phyloP scores from a whole-genome alignment of 345 rosid species.

The Physaria fendleri region DNA sequence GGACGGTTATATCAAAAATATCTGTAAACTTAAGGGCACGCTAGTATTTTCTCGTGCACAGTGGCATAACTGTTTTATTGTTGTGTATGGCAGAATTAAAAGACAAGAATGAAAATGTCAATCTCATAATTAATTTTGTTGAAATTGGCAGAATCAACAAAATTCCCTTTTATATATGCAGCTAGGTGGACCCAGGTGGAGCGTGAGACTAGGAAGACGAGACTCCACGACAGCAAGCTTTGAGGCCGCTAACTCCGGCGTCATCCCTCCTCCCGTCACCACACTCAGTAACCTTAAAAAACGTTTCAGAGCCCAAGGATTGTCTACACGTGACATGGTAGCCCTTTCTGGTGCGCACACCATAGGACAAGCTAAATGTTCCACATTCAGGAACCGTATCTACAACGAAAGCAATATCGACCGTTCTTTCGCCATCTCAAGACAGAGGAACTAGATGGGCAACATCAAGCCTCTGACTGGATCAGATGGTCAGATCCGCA shows the following conservation, averaged over 20 bases:
- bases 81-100: too few species aligned
- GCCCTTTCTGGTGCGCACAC: conserved; percentile 74
- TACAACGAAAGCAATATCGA: conserved; percentile 46
- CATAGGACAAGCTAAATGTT: conserved; percentile 47
- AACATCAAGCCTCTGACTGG: too few species aligned
- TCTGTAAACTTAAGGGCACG: too few species aligned
- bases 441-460: conserved; percentile 27
- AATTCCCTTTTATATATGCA: too few species aligned
- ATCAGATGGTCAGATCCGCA: too few species aligned
- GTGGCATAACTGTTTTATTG: too few species aligned
- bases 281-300: conserved; percentile 48
- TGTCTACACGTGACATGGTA: conserved; percentile 73
- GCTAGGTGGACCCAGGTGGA: conserved; percentile 71
- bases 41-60: too few species aligned
- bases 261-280: conserved; percentile 49
- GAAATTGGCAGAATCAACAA: too few species aligned
- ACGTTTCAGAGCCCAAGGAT: conserved; percentile 48
- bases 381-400: conserved; percentile 35
- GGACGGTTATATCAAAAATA: too few species aligned
- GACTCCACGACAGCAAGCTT: conserved; percentile 58
- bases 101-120: too few species aligned
- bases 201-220: conserved; percentile 72
- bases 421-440: conserved; percentile 36
- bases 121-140: too few species aligned
- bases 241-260: conserved; percentile 52